Evolutionary conservation across 2,329 filamentous ascomycete species (phyloP).

Genomic region (Beauveria asiatica): DNA sequence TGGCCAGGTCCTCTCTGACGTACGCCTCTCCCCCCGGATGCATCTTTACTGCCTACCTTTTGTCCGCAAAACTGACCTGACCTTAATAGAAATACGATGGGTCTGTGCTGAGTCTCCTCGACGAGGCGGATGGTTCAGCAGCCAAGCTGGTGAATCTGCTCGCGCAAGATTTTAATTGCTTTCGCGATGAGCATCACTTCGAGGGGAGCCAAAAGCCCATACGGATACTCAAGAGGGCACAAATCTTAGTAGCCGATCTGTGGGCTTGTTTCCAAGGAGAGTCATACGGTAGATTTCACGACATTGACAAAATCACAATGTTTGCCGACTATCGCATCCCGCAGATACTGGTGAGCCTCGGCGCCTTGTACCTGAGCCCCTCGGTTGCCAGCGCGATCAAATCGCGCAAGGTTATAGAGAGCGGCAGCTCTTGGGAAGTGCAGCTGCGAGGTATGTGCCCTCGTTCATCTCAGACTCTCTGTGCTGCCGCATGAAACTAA

Average conservation of each 20-base stretch:
- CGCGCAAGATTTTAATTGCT: constrained; percentile 73
- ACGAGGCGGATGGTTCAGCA: constrained; percentile 68
- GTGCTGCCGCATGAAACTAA: not conserved
- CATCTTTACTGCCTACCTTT: not conserved
- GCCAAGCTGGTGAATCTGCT: constrained; percentile 79
- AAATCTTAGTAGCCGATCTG: constrained; percentile 90
- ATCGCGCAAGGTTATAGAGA: constrained; percentile 54
- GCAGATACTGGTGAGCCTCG: constrained; percentile 78
- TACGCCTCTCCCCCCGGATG: constrained; percentile 28
- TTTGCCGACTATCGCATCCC: constrained; percentile 97
- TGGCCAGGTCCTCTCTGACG: constrained; percentile 68
- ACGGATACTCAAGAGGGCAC: constrained; percentile 83
- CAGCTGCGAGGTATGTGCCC: constrained; percentile 63
- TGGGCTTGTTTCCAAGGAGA: constrained; percentile 92
- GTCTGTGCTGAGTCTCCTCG: constrained; percentile 64
- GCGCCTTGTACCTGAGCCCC: constrained; percentile 78
- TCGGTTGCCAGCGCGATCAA: constrained; percentile 64
- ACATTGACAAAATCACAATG: constrained; percentile 96
- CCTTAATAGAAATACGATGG: constrained; percentile 60
- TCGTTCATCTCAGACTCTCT: fast-evolving
- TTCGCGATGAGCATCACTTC: constrained; percentile 72
- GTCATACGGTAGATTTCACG: constrained; percentile 69
- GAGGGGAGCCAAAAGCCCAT: constrained; percentile 61
- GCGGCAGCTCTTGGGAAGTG: constrained; percentile 71
- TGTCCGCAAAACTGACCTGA: not conserved